Evolutionary conservation across 179 eudicot genomes (phyloP).

Genomic region (Spergularia azorica): DNA sequence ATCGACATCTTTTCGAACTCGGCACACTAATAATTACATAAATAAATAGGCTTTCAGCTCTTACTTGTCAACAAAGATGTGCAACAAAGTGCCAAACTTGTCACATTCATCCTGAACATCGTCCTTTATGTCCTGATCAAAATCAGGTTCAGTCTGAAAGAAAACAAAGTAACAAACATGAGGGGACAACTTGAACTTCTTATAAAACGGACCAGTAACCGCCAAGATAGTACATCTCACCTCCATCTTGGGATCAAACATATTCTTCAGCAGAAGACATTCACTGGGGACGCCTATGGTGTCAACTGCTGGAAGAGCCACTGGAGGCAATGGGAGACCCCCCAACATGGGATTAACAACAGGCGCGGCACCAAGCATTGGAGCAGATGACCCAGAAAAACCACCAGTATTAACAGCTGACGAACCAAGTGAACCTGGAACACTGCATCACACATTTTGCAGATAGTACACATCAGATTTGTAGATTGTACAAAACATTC

Average conservation of each 20-base stretch:
- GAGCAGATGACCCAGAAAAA: constrained; percentile 34
- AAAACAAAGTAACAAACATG: constrained; percentile 4
- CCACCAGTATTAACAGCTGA: no score
- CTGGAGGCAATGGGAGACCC: constrained; percentile 46
- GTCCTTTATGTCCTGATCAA: constrained; percentile 87
- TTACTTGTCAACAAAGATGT: constrained; percentile 82
- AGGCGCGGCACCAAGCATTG: constrained; percentile 35
- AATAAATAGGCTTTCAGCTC: constrained; percentile 17
- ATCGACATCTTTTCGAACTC: background rate
- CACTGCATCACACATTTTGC: constrained; percentile 40
- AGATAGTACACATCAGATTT: constrained; percentile 7
- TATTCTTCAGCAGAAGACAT: constrained; percentile 80
- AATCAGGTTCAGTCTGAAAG: constrained; percentile 75
- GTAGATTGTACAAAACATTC: background rate
- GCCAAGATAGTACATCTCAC: constrained; percentile 28
- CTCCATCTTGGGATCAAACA: constrained; percentile 89
- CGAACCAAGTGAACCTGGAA: no score
- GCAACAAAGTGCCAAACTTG: constrained; percentile 68
- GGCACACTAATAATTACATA: background rate
- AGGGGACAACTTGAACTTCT: constrained; percentile 10
- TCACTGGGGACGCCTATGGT: constrained; percentile 77
- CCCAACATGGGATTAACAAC: constrained; percentile 43
- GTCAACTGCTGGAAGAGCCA: constrained; percentile 51
- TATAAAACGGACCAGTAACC: background rate
- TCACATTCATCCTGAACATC: constrained; percentile 81